These are phyloP conservation scores for Mycena kentingensis DNA, from an alignment of 768 basidiomycete genomes.

Conservation along the genomic window DNA sequence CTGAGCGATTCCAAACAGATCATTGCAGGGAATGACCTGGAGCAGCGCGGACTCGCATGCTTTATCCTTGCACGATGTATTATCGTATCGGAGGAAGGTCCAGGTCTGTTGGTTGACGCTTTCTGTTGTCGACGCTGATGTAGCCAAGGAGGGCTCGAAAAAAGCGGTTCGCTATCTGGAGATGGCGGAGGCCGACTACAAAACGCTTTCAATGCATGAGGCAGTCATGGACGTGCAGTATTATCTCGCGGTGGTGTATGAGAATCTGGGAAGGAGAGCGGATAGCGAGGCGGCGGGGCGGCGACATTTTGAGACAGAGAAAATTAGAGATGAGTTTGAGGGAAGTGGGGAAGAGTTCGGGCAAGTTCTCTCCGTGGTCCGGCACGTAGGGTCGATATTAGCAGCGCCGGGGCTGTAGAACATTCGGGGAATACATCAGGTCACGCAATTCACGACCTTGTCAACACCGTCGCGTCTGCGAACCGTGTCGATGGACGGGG, in stretches of 20 bases:
- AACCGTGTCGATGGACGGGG: slow-evolving; percentile 73
- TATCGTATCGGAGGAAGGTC: slow-evolving; percentile 55
- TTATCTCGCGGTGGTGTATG: slow-evolving; percentile 66
- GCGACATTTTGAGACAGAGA: slow-evolving; percentile 50
- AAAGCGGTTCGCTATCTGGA: slow-evolving; percentile 64
- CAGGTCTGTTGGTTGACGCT: too few relatives aligned
- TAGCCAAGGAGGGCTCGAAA: slow-evolving; percentile 44
- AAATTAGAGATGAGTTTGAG: slow-evolving; percentile 44
- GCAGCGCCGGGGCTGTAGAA: slow-evolving; percentile 35
- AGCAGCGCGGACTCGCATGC: slow-evolving; percentile 75
- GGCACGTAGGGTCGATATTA: slow-evolving; percentile 58
- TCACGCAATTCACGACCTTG: too few relatives aligned
- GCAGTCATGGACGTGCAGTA: slow-evolving; percentile 72
- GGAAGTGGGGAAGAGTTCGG: slow-evolving; percentile 53
- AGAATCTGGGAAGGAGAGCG: slow-evolving; percentile 59
- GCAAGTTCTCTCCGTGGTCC: slow-evolving; percentile 59
- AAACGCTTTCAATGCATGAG: slow-evolving; percentile 55
- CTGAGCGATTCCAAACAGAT: slow-evolving; percentile 50
- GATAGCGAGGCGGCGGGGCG: slow-evolving; percentile 58
- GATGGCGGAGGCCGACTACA: slow-evolving; percentile 69
- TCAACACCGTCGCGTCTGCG: slow-evolving; percentile 4
- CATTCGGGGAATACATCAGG: too few relatives aligned
- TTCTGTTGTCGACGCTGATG: too few relatives aligned
- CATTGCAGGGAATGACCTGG: slow-evolving; percentile 69
- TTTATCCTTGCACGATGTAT: slow-evolving; percentile 76